These are phyloP conservation scores for Abrus pulchellus DNA, from an alignment of 306 rosid genomes.

Conservation along the genomic window DNA sequence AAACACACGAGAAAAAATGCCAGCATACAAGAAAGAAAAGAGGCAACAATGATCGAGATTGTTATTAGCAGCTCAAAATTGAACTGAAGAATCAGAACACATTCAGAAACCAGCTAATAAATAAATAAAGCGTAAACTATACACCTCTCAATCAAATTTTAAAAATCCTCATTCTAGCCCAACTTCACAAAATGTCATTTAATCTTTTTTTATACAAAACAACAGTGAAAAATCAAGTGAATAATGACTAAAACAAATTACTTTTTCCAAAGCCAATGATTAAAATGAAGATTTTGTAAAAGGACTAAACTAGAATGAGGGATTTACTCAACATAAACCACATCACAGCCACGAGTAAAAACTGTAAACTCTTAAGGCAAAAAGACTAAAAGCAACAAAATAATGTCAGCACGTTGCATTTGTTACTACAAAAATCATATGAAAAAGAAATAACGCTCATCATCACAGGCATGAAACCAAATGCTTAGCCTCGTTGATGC, in stretches of 20 bases:
- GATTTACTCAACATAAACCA: neutral
- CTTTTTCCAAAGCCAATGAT: neutral
- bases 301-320: neutral
- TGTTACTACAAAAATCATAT: neutral
- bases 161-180: neutral
- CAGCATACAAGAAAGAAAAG: slow-evolving; percentile 17
- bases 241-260: neutral
- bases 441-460: neutral
- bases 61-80: neutral
- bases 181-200: neutral
- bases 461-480: neutral
- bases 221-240: neutral
- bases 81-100: slow-evolving; percentile 20
- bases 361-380: neutral
- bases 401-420: neutral
- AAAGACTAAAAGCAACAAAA: slow-evolving; percentile 8
- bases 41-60: neutral
- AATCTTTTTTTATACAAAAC: neutral
- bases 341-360: neutral
- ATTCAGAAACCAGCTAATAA: slow-evolving; percentile 4
- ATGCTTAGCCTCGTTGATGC: neutral
- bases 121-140: slow-evolving; percentile 2
- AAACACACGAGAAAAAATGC: neutral
- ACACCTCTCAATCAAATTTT: neutral
- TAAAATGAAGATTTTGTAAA: too few species aligned